These are phyloP conservation scores for Fusarium acutatum DNA, from an alignment of 2,329 filamentous ascomycete species.

Conservation along the genomic window DNA sequence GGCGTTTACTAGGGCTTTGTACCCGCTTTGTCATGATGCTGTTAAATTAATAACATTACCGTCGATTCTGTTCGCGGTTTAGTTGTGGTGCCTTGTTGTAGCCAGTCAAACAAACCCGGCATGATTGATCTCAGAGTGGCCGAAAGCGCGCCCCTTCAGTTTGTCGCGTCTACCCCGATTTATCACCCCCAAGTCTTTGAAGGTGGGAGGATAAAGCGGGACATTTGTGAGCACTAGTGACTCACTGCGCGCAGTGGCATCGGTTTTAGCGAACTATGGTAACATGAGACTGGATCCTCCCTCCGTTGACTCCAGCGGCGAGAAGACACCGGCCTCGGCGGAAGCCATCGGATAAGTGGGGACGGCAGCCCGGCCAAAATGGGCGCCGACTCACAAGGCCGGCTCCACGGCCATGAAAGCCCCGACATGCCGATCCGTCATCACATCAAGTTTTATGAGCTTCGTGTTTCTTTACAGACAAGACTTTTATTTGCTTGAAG, in stretches of 20 bases:
- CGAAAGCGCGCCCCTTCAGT: not conserved
- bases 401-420: not conserved
- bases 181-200: not conserved
- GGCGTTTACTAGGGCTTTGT: not conserved
- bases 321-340: not conserved
- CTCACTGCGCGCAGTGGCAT: accelerated
- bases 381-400: not conserved
- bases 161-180: not conserved
- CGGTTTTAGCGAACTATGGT: accelerated
- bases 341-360: not conserved
- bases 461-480: not conserved
- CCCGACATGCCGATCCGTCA: not conserved
- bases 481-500: not conserved
- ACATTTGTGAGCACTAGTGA: accelerated
- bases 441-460: not conserved
- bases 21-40: not conserved
- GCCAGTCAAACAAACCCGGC: accelerated
- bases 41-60: accelerated
- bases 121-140: not conserved
- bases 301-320: not conserved
- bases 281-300: not conserved
- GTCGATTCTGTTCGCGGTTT: accelerated
- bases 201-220: too few relatives aligned
- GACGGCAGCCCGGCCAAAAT: not conserved
- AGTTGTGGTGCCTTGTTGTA: not conserved